phyloP scores from a whole-genome alignment of 2,329 filamentous ascomycete genomes.

The Cordyceps militaris region DNA sequence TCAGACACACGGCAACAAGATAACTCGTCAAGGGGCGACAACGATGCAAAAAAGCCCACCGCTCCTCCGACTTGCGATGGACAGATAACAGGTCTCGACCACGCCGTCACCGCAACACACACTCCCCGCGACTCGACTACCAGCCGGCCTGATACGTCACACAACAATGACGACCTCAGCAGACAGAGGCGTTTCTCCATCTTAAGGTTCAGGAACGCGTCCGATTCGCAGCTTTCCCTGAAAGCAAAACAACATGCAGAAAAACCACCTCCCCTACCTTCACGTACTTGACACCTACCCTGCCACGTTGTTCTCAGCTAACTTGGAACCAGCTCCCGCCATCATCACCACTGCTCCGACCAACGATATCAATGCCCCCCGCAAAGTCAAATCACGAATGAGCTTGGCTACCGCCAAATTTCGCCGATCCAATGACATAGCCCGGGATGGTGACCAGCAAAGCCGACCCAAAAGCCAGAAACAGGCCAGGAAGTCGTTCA shows the following conservation, averaged over 20 bases:
- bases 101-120: conserved; percentile 20
- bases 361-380: conserved; percentile 47
- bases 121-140: conserved; percentile 18
- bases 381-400: conserved; percentile 50
- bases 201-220: conserved; percentile 83
- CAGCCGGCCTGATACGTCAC: conserved; percentile 39
- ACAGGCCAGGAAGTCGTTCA: conserved; percentile 36
- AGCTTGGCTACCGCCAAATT: conserved; percentile 45
- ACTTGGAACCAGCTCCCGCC: conserved; percentile 44
- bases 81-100: conserved; percentile 8
- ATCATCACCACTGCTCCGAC: conserved; percentile 94
- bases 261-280: conserved; percentile 50
- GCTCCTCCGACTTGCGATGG: conserved; percentile 10
- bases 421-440: conserved; percentile 44
- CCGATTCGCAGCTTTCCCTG: conserved; percentile 78
- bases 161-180: conserved; percentile 46
- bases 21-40: not conserved
- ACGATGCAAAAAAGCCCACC: not conserved
- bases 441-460: conserved; percentile 20
- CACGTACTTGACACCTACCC: conserved; percentile 35
- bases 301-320: conserved; percentile 19
- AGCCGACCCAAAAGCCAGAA: conserved; percentile 9
- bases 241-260: conserved; percentile 63
- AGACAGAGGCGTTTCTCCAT: conserved; percentile 60
- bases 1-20: conserved; percentile 46